A percentile compares a stretch with the other conserved stretches of the same genome.
These are phyloP conservation scores for Pulveroboletus frians DNA, from an alignment of 768 basidiomycete species.

Conservation along the genomic window DNA sequence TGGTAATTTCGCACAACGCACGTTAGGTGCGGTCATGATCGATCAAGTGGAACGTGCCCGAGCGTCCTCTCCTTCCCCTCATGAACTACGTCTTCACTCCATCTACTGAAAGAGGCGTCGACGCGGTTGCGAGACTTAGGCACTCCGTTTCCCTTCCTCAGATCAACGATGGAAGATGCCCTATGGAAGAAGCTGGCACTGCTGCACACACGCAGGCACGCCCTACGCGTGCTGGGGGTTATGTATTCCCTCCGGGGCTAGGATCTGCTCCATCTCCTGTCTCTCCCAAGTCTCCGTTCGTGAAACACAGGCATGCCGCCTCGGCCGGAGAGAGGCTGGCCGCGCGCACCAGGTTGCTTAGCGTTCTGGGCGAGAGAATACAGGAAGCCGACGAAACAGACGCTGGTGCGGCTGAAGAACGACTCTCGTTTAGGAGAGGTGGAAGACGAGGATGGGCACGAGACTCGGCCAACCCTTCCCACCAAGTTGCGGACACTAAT, in stretches of 20 bases:
- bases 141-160: neutral
- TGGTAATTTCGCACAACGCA: neutral
- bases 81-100: neutral
- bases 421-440: neutral
- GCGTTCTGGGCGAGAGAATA: neutral
- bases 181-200: neutral
- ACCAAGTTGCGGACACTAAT: no score
- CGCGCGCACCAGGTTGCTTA: neutral
- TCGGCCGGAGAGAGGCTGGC: neutral
- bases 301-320: neutral
- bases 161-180: neutral
- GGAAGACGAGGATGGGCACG: neutral
- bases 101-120: neutral
- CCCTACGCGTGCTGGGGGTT: no score
- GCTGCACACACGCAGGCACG: no score
- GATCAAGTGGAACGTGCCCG: neutral
- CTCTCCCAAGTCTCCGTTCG: neutral
- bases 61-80: neutral
- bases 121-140: neutral
- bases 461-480: no score
- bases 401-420: neutral
- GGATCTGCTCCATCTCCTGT: neutral
- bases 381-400: neutral
- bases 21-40: no score
- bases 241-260: neutral